These are phyloP conservation scores for Penicillium angulare DNA, from an alignment of 495 filamentous ascomycete species.

Conservation along the genomic window DNA sequence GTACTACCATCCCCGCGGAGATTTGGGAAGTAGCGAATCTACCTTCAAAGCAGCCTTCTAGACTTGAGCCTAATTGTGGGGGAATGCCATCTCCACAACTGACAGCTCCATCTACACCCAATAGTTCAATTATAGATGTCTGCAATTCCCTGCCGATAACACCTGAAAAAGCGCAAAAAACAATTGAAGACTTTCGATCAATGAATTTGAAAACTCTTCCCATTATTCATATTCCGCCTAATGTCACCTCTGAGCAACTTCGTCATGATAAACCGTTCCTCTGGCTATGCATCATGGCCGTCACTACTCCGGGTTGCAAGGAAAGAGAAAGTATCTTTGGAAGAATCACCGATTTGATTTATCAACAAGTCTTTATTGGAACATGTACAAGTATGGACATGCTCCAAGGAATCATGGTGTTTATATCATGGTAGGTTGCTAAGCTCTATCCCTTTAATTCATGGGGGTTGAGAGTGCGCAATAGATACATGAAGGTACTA, in stretches of 20 bases:
- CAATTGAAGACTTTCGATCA: slow-evolving; percentile 38
- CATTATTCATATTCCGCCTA: slow-evolving; percentile 42
- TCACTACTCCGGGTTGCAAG: slow-evolving; percentile 28
- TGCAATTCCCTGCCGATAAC: slow-evolving; percentile 18
- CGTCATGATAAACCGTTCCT: slow-evolving; percentile 48
- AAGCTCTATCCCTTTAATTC: too few species aligned
- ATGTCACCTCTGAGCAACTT: slow-evolving; percentile 46
- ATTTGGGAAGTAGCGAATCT: slow-evolving; percentile 10
- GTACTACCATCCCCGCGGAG: slow-evolving; percentile 10
- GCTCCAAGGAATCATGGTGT: slow-evolving; percentile 51
- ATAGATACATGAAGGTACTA: too few species aligned
- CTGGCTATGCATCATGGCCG: slow-evolving; percentile 55
- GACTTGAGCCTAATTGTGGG: background rate
- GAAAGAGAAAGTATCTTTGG: slow-evolving; percentile 35
- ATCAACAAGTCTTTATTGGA: slow-evolving; percentile 48
- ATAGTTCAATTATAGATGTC: slow-evolving; percentile 6
- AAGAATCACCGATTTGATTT: slow-evolving; percentile 40
- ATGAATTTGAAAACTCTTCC: slow-evolving; percentile 43
- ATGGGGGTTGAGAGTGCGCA: too few species aligned
- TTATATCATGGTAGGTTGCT: slow-evolving; percentile 42
- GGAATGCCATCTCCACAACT: slow-evolving; percentile 17
- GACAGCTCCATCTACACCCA: background rate
- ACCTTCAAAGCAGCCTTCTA: background rate
- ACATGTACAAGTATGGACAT: slow-evolving; percentile 53
- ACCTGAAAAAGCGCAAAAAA: slow-evolving; percentile 37